Evolutionary conservation across 2,329 filamentous ascomycete genomes (phyloP).

Genomic region (Samsoniella hepiali): DNA sequence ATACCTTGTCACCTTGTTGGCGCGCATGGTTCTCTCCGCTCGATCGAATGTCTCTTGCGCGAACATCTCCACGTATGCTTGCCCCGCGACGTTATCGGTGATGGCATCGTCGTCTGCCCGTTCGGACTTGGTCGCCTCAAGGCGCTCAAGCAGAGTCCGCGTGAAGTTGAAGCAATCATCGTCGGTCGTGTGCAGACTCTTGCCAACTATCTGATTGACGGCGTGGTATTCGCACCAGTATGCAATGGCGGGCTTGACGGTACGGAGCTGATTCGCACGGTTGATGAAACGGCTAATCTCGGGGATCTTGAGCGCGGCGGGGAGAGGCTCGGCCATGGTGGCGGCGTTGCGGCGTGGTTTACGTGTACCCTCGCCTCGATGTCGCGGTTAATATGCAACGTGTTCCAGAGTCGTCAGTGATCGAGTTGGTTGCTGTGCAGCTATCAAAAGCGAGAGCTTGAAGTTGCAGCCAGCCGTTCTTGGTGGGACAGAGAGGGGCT

Average conservation of each 20-base stretch:
- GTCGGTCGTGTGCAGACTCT: slow-evolving; percentile 73
- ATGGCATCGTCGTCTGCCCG: slow-evolving; percentile 79
- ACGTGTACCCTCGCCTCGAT: not conserved
- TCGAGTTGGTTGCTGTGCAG: not conserved
- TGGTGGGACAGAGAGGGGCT: slow-evolving; percentile 17
- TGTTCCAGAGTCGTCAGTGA: not conserved
- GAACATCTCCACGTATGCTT: slow-evolving; percentile 93
- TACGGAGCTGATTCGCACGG: slow-evolving; percentile 79
- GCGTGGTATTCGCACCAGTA: slow-evolving; percentile 98
- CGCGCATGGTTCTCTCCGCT: slow-evolving; percentile 76
- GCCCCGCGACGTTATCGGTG: slow-evolving; percentile 77
- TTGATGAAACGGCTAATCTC: slow-evolving; percentile 82
- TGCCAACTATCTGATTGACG: slow-evolving; percentile 84
- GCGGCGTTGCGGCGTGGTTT: not conserved
- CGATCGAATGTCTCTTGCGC: slow-evolving; percentile 82
- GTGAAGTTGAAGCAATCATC: slow-evolving; percentile 79
- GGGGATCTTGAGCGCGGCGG: slow-evolving; percentile 62
- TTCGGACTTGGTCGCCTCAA: slow-evolving; percentile 62
- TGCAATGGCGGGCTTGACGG: slow-evolving; percentile 79
- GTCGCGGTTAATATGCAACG: too few species aligned
- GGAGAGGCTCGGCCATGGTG: slow-evolving; percentile 60
- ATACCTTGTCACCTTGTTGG: slow-evolving; percentile 78
- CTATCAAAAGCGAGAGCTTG: not conserved
- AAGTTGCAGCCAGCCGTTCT: not conserved
- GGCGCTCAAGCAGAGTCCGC: slow-evolving; percentile 80